Conservation (phyloP, 2,329 filamentous ascomycete species). For the Teratosphaeria destructans region DNA sequence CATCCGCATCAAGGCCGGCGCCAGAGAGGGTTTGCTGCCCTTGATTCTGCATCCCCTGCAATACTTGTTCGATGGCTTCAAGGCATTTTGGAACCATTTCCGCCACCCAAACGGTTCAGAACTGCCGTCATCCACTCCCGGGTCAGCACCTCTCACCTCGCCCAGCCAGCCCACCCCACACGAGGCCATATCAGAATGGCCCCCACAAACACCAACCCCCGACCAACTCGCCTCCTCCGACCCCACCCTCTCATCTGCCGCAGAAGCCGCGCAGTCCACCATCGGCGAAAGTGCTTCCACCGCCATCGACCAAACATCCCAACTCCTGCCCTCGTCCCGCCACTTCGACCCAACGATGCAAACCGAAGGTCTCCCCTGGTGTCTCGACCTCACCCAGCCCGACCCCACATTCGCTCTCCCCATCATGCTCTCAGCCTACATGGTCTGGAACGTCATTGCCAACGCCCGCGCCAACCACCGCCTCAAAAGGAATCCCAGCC, state of each 20-base stretch:
- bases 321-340: not conserved
- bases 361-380: constrained; percentile 6
- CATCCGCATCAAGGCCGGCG: constrained; percentile 18
- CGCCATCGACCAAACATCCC: not conserved
- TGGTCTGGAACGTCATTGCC: constrained; percentile 1
- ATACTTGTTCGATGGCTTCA: not conserved
- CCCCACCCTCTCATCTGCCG: not conserved
- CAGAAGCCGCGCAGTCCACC: not conserved
- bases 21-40: constrained; percentile 16
- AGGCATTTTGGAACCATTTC: not conserved
- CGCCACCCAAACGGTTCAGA: no score
- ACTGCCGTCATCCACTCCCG: no score
- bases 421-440: constrained; percentile 2
- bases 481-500: not conserved
- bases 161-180: not conserved
- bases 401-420: constrained; percentile 10
- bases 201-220: not conserved
- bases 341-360: constrained; percentile 5
- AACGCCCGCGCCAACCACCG: not conserved
- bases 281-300: not conserved
- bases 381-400: constrained; percentile 4
- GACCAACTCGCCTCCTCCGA: not conserved
- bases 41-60: constrained; percentile 9
- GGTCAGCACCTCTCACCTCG: not conserved
- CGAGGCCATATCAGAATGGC: not conserved